phyloP scores from a whole-genome alignment of 257 asterid species.

The Leonotis leonurus region DNA sequence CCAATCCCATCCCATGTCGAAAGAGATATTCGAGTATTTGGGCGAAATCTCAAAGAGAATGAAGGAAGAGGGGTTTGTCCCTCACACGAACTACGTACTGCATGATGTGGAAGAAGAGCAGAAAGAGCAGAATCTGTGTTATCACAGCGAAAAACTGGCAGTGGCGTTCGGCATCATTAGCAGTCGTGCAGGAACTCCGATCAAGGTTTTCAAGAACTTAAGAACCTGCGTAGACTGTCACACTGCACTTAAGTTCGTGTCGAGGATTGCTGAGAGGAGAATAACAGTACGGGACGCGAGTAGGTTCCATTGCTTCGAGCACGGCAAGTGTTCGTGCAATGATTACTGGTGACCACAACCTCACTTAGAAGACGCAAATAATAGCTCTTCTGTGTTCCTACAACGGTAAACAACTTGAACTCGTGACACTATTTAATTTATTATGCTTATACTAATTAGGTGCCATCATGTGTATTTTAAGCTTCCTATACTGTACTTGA shows the following conservation, averaged over 20 bases:
- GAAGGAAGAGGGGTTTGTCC: slow-evolving; percentile 67
- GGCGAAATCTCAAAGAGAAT: slow-evolving; percentile 48
- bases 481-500: background rate
- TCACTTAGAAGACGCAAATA: too few species aligned
- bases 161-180: slow-evolving; percentile 63
- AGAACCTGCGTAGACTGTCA: slow-evolving; percentile 81
- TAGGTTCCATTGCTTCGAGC: slow-evolving; percentile 60
- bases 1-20: slow-evolving; percentile 35
- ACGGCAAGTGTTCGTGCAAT: slow-evolving; percentile 56
- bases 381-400: too few species aligned
- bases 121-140: slow-evolving; percentile 50
- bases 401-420: too few species aligned
- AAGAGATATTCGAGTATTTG: slow-evolving; percentile 39
- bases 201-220: slow-evolving; percentile 73
- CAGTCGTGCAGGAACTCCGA: slow-evolving; percentile 37
- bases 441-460: too few species aligned
- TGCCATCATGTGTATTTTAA: too few species aligned
- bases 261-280: slow-evolving; percentile 46
- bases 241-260: slow-evolving; percentile 60
- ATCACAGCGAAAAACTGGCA: slow-evolving; percentile 72
- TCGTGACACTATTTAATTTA: too few species aligned
- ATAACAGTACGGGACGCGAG: slow-evolving; percentile 56
- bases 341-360: slow-evolving; percentile 48
- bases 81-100: slow-evolving; percentile 48
- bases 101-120: slow-evolving; percentile 86